Evolutionary conservation across 257 asterid genomes (phyloP).

Genomic region (Primulina tabacum): DNA sequence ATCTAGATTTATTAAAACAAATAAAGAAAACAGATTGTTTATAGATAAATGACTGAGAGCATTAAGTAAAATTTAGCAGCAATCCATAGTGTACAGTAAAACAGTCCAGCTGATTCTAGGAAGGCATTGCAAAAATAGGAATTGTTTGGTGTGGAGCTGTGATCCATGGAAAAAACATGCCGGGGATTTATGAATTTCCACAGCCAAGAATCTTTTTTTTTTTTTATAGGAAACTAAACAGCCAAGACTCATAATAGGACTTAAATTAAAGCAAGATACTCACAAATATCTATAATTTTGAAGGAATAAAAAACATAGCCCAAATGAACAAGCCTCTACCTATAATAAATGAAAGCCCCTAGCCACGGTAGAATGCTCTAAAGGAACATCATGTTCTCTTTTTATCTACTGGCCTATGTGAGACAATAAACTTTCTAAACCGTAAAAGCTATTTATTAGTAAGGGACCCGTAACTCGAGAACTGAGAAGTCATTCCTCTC

Average conservation of each 20-base stretch:
- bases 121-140: not conserved
- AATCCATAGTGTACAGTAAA: not conserved
- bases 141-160: not conserved
- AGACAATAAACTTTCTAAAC: conserved; percentile 11
- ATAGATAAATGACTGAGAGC: conserved; percentile 8
- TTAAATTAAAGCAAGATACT: not conserved
- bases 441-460: not conserved
- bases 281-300: not conserved
- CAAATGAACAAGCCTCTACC: conserved; percentile 9
- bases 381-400: not conserved
- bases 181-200: not conserved
- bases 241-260: not conserved
- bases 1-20: conserved; percentile 11
- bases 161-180: not conserved
- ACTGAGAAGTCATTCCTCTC: not conserved
- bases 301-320: conserved; percentile 9
- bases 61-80: not conserved
- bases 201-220: not conserved
- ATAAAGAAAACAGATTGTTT: conserved; percentile 12
- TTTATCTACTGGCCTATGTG: conserved; percentile 6
- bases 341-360: conserved; percentile 6
- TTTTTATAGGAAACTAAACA: no score
- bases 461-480: not conserved
- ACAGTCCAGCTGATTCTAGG: not conserved
- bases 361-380: conserved; percentile 16